Evolutionary conservation across 306 rosid genomes (phyloP).

Genomic region (Ammopiptanthus mongolicus): DNA sequence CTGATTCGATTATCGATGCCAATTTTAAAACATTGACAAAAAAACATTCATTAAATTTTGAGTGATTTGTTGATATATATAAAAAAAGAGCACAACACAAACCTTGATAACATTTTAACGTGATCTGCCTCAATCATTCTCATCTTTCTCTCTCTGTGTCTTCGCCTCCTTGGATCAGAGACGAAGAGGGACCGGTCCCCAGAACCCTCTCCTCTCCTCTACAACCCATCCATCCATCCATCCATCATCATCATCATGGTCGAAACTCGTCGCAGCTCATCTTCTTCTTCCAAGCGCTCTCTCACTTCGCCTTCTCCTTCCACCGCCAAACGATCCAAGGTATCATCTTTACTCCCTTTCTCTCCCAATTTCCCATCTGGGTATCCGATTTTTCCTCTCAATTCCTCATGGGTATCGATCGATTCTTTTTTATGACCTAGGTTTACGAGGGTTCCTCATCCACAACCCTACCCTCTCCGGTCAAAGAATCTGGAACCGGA

Average conservation of each 20-base stretch:
- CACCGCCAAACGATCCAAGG: constrained; percentile 75
- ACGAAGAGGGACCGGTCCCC: constrained; percentile 17
- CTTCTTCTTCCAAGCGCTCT: constrained; percentile 76
- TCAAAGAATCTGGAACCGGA: constrained; percentile 61
- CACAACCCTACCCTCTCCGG: constrained; percentile 45
- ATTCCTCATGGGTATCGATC: constrained; percentile 20
- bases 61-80: neutral
- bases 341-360: neutral
- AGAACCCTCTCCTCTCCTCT: neutral
- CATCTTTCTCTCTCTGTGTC: constrained; percentile 11
- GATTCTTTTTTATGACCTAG: constrained; percentile 29
- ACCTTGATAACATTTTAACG: constrained; percentile 11
- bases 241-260: constrained; percentile 72
- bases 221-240: too few relatives aligned
- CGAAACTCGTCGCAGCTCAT: constrained; percentile 79
- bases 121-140: constrained; percentile 39
- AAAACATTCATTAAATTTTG: neutral
- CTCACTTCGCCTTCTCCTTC: constrained; percentile 65
- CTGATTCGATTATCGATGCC: too few relatives aligned
- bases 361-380: neutral
- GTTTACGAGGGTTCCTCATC: constrained; percentile 67
- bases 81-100: neutral
- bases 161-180: constrained; percentile 42
- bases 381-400: neutral
- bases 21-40: too few relatives aligned